Evolutionary conservation across 2,329 filamentous ascomycete species (phyloP).

Genomic region (Fusarium xylarioides): DNA sequence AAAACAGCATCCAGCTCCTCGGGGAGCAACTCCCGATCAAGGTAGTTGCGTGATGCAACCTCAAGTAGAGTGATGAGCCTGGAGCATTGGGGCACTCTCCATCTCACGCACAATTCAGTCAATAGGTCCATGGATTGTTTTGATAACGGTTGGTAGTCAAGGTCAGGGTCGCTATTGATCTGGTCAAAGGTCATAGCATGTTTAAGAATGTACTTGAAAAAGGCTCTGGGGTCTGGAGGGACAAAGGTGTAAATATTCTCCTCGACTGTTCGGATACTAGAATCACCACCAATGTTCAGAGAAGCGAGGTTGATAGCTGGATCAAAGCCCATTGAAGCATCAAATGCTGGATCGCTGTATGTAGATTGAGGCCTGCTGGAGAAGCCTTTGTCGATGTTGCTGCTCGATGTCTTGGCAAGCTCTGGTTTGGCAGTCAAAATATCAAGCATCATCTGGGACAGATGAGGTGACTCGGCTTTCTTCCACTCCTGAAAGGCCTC

Average conservation of each 20-base stretch:
- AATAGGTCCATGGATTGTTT: constrained; percentile 84
- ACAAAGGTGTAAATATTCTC: constrained; percentile 86
- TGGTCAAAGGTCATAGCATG: constrained; percentile 76
- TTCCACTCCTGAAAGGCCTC: constrained; percentile 92
- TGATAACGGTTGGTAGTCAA: constrained; percentile 67
- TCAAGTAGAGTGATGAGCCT: constrained; percentile 84
- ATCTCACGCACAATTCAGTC: constrained; percentile 84
- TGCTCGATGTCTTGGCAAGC: constrained; percentile 78
- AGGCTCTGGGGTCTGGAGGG: constrained; percentile 81
- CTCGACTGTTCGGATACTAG: constrained; percentile 63
- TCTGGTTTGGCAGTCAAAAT: constrained; percentile 88
- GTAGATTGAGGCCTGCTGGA: constrained; percentile 59
- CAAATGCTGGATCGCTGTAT: constrained; percentile 62
- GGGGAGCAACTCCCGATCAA: constrained; percentile 82
- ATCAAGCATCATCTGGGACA: constrained; percentile 93
- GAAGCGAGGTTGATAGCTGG: constrained; percentile 73
- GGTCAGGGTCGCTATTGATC: constrained; percentile 62
- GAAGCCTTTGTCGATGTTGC: constrained; percentile 65
- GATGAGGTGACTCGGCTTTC: constrained; percentile 83
- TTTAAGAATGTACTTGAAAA: constrained; percentile 83
- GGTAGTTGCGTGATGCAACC: constrained; percentile 83
- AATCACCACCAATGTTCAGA: constrained; percentile 68
- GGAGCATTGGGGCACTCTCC: constrained; percentile 87
- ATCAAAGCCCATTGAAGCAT: constrained; percentile 62
- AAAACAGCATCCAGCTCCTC: constrained; percentile 87